phyloP scores from a whole-genome alignment of 805 yeast species.

The Yamadazyma akitaensis region DNA sequence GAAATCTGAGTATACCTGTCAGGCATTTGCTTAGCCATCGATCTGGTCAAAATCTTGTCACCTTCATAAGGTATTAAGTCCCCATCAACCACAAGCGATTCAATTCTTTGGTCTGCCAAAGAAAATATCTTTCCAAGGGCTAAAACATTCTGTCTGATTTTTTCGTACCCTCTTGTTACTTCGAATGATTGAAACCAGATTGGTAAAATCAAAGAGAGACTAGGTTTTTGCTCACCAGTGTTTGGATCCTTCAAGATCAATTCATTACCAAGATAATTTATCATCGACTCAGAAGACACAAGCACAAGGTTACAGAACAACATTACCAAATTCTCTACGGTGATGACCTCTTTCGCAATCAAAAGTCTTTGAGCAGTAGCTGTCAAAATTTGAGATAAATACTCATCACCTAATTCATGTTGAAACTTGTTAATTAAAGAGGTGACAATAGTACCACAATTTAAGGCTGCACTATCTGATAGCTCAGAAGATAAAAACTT shows the following conservation, averaged over 20 bases:
- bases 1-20: slow-evolving; percentile 61
- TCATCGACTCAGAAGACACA: slow-evolving; percentile 57
- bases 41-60: slow-evolving; percentile 77
- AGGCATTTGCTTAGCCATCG: slow-evolving; percentile 70
- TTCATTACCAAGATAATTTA: slow-evolving; percentile 52
- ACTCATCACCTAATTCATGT: slow-evolving; percentile 33
- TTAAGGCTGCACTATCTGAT: slow-evolving; percentile 78
- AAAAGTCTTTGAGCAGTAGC: slow-evolving; percentile 71
- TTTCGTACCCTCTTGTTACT: slow-evolving; percentile 72
- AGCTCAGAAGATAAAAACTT: slow-evolving; percentile 68
- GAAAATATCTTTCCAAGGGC: slow-evolving; percentile 70
- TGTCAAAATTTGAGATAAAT: slow-evolving; percentile 56
- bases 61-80: slow-evolving; percentile 61
- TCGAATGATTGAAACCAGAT: slow-evolving; percentile 86
- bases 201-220: slow-evolving; percentile 57
- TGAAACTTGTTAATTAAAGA: slow-evolving; percentile 54
- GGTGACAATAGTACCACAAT: slow-evolving; percentile 65
- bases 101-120: slow-evolving; percentile 53
- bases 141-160: slow-evolving; percentile 60
- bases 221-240: slow-evolving; percentile 25
- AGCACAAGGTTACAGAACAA: slow-evolving; percentile 73
- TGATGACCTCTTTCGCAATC: slow-evolving; percentile 62
- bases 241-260: slow-evolving; percentile 24
- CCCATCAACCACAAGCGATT: slow-evolving; percentile 65
- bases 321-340: slow-evolving; percentile 72